phyloP scores from a whole-genome alignment of 1,139 yeast genomes.

The Geotrichum bryndzae region DNA sequence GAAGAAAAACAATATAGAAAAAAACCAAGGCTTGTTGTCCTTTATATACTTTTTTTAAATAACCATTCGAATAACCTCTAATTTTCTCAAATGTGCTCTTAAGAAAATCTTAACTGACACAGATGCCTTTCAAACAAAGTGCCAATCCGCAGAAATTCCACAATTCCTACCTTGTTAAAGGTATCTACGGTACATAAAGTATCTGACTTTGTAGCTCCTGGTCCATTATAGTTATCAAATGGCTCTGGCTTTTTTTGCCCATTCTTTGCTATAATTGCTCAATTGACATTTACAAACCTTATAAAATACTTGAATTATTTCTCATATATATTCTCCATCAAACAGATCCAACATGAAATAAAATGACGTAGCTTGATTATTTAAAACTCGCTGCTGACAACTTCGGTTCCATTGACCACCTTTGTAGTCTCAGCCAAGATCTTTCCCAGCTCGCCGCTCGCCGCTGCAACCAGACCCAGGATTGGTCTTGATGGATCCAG shows the following conservation, averaged over 20 bases:
- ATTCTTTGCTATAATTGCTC: neutral
- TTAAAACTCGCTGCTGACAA: neutral
- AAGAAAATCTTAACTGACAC: neutral
- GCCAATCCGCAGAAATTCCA: neutral
- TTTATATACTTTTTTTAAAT: neutral
- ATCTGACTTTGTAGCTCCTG: neutral
- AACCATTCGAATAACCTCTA: neutral
- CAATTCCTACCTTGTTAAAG: neutral
- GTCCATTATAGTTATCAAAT: neutral
- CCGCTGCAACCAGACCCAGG: conserved; percentile 91
- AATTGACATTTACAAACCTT: neutral
- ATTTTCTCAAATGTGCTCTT: neutral
- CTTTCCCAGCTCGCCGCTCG: conserved; percentile 69
- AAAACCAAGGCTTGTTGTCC: neutral
- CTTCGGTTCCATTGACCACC: neutral
- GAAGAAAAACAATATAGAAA: neutral
- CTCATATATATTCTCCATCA: neutral
- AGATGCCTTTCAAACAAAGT: neutral
- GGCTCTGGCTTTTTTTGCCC: neutral
- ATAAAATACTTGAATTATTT: neutral
- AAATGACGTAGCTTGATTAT: neutral
- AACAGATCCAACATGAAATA: neutral
- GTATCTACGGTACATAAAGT: neutral
- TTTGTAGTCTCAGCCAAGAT: conserved; percentile 30
- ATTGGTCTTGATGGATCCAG: conserved; percentile 95